Evolutionary conservation across 2,329 filamentous ascomycete species (phyloP).

Genomic region (Arthrobotrys conoides): DNA sequence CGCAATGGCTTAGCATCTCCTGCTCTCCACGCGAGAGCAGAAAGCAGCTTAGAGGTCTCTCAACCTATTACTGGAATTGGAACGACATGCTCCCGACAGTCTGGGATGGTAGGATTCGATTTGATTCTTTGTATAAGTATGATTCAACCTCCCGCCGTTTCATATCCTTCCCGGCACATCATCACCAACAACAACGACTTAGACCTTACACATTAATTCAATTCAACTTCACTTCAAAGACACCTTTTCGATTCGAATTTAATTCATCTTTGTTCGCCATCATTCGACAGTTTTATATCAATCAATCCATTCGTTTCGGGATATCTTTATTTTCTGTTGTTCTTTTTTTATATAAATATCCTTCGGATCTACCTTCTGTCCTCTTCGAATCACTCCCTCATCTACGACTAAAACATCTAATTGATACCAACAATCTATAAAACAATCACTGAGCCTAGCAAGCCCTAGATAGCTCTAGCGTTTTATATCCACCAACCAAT

Average conservation of each 20-base stretch:
- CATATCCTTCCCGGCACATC: slow-evolving; percentile 56
- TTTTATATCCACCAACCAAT: slow-evolving; percentile 26
- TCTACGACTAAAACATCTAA: slow-evolving; percentile 37
- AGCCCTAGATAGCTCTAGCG: slow-evolving; percentile 42
- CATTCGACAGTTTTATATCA: slow-evolving; percentile 19
- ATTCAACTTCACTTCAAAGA: slow-evolving; percentile 26
- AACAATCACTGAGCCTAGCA: slow-evolving; percentile 15
- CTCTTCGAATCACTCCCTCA: slow-evolving; percentile 26
- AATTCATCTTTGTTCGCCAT: slow-evolving; percentile 45
- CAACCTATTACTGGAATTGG: slow-evolving; percentile 54
- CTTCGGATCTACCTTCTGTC: background rate
- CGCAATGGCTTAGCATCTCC: slow-evolving; percentile 53
- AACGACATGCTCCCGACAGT: slow-evolving; percentile 58
- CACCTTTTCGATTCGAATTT: slow-evolving; percentile 28
- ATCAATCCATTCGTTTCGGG: slow-evolving; percentile 49
- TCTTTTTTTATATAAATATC: slow-evolving; percentile 1
- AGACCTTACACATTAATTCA: slow-evolving; percentile 18
- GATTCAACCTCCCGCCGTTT: slow-evolving; percentile 59
- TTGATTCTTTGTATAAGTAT: slow-evolving; percentile 60
- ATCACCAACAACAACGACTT: slow-evolving; percentile 59
- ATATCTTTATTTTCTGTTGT: slow-evolving; percentile 15
- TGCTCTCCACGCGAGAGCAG: slow-evolving; percentile 59
- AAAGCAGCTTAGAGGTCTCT: slow-evolving; percentile 58
- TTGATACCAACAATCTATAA: slow-evolving; percentile 31
- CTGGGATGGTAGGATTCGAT: slow-evolving; percentile 51